Evolutionary conservation across 768 basidiomycete species (phyloP).

Genomic region (Suillus spraguei): DNA sequence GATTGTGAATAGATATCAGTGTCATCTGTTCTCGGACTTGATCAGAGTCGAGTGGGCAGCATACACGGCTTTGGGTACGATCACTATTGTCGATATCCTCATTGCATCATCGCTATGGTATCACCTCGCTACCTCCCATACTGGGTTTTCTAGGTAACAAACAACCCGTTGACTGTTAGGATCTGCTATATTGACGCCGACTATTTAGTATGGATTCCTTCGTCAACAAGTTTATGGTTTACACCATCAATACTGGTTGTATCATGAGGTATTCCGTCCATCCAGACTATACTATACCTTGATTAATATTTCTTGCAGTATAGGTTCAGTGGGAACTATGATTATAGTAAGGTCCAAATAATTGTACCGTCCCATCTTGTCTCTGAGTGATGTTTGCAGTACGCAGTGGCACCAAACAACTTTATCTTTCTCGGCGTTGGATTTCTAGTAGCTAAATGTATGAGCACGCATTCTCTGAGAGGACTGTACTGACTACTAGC

Average conservation of each 20-base stretch:
- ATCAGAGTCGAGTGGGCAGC: background rate
- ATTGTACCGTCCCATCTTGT: too few species aligned
- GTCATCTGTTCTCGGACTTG: background rate
- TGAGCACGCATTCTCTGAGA: background rate
- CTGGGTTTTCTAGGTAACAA: background rate
- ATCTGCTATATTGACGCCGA: background rate
- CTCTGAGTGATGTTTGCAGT: background rate
- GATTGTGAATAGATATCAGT: background rate
- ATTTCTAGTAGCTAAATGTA: constrained; percentile 8
- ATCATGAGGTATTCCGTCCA: background rate
- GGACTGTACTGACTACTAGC: background rate
- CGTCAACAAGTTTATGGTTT: background rate
- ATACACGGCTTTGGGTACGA: background rate
- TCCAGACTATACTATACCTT: background rate
- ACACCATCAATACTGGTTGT: background rate
- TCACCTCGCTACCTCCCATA: background rate
- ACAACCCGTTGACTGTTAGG: background rate
- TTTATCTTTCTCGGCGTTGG: constrained; percentile 5
- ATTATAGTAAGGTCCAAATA: constrained; percentile 1
- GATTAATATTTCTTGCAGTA: background rate
- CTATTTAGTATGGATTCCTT: background rate
- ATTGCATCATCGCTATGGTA: background rate
- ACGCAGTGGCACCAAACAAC: constrained; percentile 3
- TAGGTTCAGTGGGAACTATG: constrained; percentile 3
- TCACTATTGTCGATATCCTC: background rate